Conservation (phyloP, 2,329 filamentous ascomycete species). For the Sporothrix brunneoviolacea region DNA sequence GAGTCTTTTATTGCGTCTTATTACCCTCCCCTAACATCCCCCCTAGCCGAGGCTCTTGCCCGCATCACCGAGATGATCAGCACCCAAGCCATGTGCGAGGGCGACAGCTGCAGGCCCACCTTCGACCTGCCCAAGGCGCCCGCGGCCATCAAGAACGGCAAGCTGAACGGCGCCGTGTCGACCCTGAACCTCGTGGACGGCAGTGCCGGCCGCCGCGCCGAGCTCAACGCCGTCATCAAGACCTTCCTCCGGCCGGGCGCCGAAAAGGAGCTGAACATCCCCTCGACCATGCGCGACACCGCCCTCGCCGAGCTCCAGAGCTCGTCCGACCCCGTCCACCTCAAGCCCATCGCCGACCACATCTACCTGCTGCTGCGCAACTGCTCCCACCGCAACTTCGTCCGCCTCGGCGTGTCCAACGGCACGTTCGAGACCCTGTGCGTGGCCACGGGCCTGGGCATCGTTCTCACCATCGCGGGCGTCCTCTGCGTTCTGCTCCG, state of each 20-base stretch:
- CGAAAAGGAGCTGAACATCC: conserved; percentile 43
- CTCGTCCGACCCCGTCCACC: conserved; percentile 31
- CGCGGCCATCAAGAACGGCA: neutral
- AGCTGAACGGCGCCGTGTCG: neutral
- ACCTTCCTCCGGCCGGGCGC: conserved; percentile 35
- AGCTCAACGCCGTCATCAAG: conserved; percentile 33
- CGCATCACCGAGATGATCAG: conserved; percentile 26
- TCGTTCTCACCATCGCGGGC: conserved; percentile 33
- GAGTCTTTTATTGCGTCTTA: no score
- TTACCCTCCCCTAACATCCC: neutral
- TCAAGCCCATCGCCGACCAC: conserved; percentile 40
- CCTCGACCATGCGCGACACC: conserved; percentile 33
- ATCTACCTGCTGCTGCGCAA: conserved; percentile 39
- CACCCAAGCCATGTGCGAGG: conserved; percentile 23
- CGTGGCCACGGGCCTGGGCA: conserved; percentile 37
- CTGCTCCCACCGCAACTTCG: conserved; percentile 44
- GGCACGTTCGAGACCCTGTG: conserved; percentile 44
- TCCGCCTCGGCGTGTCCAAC: conserved; percentile 48
- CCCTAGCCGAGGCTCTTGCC: conserved; percentile 27
- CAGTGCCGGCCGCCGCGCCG: conserved; percentile 20
- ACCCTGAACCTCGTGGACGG: conserved; percentile 18
- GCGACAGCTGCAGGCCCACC: conserved; percentile 14
- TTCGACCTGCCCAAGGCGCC: conserved; percentile 14
- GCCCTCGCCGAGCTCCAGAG: conserved; percentile 31
- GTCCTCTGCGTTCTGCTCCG: conserved; percentile 35